phyloP scores from a whole-genome alignment of 441 rosid species.

The Viola pubescens region DNA sequence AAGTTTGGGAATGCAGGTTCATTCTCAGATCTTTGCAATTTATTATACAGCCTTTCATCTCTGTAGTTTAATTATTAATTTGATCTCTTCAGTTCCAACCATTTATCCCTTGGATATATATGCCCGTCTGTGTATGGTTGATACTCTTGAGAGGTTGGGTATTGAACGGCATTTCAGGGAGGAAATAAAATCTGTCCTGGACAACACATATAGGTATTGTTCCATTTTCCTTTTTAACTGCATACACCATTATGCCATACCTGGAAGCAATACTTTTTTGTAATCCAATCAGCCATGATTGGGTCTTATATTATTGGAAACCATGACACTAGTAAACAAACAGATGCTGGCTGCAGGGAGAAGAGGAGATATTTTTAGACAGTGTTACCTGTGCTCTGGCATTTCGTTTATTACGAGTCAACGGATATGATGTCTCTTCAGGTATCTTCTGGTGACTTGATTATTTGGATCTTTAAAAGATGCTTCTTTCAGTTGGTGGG shows the following conservation, averaged over 20 bases:
- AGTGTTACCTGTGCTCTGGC: slow-evolving; percentile 43
- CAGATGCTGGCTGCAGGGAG: slow-evolving; percentile 72
- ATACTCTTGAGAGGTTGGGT: slow-evolving; percentile 62
- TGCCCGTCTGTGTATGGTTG: slow-evolving; percentile 53
- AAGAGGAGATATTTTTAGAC: slow-evolving; percentile 57
- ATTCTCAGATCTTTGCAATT: background rate
- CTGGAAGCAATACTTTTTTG: background rate
- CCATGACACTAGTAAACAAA: slow-evolving; percentile 22
- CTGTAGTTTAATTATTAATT: background rate
- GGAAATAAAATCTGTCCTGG: slow-evolving; percentile 43
- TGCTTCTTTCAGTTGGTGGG: background rate
- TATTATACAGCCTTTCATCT: background rate
- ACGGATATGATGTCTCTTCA: slow-evolving; percentile 59
- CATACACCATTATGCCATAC: background rate
- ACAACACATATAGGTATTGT: slow-evolving; percentile 55
- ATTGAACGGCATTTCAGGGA: slow-evolving; percentile 49
- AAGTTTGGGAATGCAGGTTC: slow-evolving; percentile 62
- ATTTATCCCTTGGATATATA: slow-evolving; percentile 42
- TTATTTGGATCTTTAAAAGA: slow-evolving; percentile 7
- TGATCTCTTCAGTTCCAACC: slow-evolving; percentile 3
- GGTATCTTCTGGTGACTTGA: slow-evolving; percentile 32
- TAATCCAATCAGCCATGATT: slow-evolving; percentile 1
- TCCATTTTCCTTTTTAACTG: background rate
- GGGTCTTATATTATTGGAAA: slow-evolving; percentile 5
- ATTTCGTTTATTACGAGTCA: slow-evolving; percentile 44